Conservation (phyloP, 2,329 filamentous ascomycete species). For the Aspergillus arachidicola region DNA sequence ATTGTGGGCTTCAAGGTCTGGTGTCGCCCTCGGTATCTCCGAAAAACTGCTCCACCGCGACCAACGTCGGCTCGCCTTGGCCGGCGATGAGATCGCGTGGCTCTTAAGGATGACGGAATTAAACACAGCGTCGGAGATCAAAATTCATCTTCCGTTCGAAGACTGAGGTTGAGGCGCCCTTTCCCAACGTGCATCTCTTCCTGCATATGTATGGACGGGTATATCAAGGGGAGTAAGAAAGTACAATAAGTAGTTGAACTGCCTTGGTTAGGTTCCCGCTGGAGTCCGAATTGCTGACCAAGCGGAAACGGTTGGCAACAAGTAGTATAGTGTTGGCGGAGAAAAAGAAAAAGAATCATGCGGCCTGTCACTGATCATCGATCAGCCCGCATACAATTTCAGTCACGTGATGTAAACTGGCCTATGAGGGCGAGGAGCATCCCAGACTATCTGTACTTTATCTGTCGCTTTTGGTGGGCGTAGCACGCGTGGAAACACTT, state of each 20-base stretch:
- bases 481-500: slow-evolving; percentile 14
- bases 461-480: slow-evolving; percentile 19
- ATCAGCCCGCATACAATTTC: slow-evolving; percentile 27
- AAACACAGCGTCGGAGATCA: slow-evolving; percentile 5
- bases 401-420: slow-evolving; percentile 19
- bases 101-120: slow-evolving; percentile 10
- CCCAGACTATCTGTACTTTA: slow-evolving; percentile 20
- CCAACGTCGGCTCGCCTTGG: slow-evolving; percentile 18
- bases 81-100: slow-evolving; percentile 13
- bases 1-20: slow-evolving; percentile 21
- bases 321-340: slow-evolving; percentile 9
- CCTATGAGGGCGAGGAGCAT: slow-evolving; percentile 20
- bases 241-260: background rate
- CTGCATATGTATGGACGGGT: background rate
- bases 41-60: slow-evolving; percentile 16
- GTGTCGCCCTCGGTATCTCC: slow-evolving; percentile 19
- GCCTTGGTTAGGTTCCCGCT: background rate
- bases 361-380: slow-evolving; percentile 26
- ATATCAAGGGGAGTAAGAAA: background rate
- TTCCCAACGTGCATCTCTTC: slow-evolving; percentile 6
- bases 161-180: slow-evolving; percentile 10
- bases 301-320: slow-evolving; percentile 8
- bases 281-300: background rate
- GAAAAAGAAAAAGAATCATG: slow-evolving; percentile 15
- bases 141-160: background rate